These are phyloP conservation scores for Rhizomucor miehei DNA, from an alignment of 371 early-diverging fungal species.

Conservation along the genomic window DNA sequence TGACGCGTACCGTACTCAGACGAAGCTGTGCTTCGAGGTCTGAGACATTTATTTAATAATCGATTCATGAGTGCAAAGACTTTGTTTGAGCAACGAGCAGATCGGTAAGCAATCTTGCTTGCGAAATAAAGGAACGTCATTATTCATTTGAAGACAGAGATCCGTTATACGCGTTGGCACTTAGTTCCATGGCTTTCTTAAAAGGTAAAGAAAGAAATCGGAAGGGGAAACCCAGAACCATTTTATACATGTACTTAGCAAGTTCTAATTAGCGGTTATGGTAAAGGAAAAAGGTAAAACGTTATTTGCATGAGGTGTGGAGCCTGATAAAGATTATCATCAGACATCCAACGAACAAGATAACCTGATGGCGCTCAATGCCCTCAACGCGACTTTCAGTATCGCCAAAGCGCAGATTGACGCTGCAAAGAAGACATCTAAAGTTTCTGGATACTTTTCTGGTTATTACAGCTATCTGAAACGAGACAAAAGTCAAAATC, in stretches of 20 bases:
- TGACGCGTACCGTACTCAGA: constrained; percentile 12
- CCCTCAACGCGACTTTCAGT: constrained; percentile 16
- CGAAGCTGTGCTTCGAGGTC: constrained; percentile 22
- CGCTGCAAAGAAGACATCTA: constrained; percentile 23
- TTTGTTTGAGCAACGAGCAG: constrained; percentile 32
- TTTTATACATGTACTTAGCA: constrained; percentile 1
- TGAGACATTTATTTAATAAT: constrained; percentile 37
- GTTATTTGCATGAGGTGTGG: not conserved
- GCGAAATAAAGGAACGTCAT: not conserved
- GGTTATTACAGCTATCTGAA: constrained; percentile 27
- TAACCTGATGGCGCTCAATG: constrained; percentile 18
- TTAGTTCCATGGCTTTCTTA: constrained; percentile 48
- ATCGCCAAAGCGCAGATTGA: constrained; percentile 27
- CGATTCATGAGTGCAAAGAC: constrained; percentile 44
- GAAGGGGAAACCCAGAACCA: not conserved
- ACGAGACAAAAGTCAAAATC: constrained; percentile 3
- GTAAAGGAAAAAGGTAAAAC: constrained; percentile 15
- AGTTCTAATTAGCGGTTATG: constrained; percentile 26
- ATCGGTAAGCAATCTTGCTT: constrained; percentile 8
- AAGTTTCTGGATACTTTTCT: constrained; percentile 25
- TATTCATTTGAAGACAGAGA: constrained; percentile 18
- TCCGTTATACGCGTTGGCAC: constrained; percentile 42
- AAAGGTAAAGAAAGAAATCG: constrained; percentile 29
- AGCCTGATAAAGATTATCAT: not conserved
- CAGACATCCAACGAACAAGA: constrained; percentile 18